Conservation (phyloP, 2,329 filamentous ascomycete genomes). For the Sarocladiaceae sp. region DNA sequence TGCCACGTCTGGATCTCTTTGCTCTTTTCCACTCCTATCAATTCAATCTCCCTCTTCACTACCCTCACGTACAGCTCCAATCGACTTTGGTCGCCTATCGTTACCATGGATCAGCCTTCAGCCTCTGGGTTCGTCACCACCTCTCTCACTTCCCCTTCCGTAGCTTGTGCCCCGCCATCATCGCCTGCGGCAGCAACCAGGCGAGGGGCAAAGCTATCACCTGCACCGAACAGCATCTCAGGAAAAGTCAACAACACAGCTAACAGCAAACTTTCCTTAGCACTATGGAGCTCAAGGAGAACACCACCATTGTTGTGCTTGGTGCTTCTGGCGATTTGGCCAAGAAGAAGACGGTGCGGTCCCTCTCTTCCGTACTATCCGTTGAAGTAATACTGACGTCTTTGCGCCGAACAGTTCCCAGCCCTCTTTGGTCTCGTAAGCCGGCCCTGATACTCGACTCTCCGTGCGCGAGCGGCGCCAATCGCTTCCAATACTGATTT, state of each 20-base stretch:
- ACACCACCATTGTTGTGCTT: slow-evolving; percentile 94
- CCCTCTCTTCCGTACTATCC: slow-evolving; percentile 14
- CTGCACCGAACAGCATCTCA: neutral
- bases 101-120: slow-evolving; percentile 16
- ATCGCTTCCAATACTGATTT: slow-evolving; percentile 11
- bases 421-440: slow-evolving; percentile 95
- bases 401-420: slow-evolving; percentile 63
- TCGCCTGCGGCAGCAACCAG: neutral
- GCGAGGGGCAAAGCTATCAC: slow-evolving; percentile 6
- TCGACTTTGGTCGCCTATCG: slow-evolving; percentile 3
- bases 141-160: slow-evolving; percentile 14
- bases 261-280: slow-evolving; percentile 37
- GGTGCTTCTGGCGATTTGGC: slow-evolving; percentile 96
- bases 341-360: slow-evolving; percentile 96
- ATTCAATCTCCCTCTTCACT: neutral
- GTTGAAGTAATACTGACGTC: slow-evolving; percentile 14
- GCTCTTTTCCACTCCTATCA: neutral
- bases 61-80: neutral
- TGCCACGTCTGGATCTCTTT: neutral
- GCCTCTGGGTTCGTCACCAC: slow-evolving; percentile 18
- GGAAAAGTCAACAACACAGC: neutral
- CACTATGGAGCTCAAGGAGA: slow-evolving; percentile 93
- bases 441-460: slow-evolving; percentile 20
- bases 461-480: neutral
- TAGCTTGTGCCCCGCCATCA: slow-evolving; percentile 15